Conservation (phyloP, 139 green algal species). For the Pseudopediastrum boryanum region DNA sequence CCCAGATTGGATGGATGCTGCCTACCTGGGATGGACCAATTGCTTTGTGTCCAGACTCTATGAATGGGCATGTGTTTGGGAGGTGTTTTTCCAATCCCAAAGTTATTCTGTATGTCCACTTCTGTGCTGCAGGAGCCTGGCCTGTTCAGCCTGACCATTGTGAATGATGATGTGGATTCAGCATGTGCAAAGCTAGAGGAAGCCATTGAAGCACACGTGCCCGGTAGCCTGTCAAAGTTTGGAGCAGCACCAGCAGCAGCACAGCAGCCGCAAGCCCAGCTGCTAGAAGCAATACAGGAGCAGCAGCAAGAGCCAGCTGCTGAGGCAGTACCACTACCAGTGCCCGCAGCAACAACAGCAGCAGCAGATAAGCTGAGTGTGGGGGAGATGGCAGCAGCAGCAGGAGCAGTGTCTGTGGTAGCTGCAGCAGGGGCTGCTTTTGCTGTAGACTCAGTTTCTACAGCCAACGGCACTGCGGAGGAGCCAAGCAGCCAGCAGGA, state of each 20-base stretch:
- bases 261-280: not conserved
- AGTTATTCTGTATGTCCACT: no score
- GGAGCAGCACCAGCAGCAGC: not conserved
- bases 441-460: no score
- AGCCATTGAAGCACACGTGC: conserved; percentile 30
- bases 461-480: no score
- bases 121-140: conserved; percentile 51
- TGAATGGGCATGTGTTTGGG: no score
- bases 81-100: no score
- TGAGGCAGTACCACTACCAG: not conserved
- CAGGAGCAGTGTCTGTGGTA: not conserved
- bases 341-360: no score
- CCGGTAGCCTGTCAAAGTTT: conserved; percentile 1
- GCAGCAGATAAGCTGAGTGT: not conserved
- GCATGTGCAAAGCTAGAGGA: conserved; percentile 50
- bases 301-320: not conserved
- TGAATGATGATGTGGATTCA: conserved; percentile 76
- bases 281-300: not conserved
- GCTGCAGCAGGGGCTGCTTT: no score
- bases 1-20: no score
- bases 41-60: no score
- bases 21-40: no score
- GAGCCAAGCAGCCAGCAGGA: no score
- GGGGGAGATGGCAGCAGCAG: not conserved
- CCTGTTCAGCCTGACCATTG: conserved; percentile 77